Evolutionary conservation across 805 yeast species (phyloP).

Genomic region (Priceomyces fermenticarens): DNA sequence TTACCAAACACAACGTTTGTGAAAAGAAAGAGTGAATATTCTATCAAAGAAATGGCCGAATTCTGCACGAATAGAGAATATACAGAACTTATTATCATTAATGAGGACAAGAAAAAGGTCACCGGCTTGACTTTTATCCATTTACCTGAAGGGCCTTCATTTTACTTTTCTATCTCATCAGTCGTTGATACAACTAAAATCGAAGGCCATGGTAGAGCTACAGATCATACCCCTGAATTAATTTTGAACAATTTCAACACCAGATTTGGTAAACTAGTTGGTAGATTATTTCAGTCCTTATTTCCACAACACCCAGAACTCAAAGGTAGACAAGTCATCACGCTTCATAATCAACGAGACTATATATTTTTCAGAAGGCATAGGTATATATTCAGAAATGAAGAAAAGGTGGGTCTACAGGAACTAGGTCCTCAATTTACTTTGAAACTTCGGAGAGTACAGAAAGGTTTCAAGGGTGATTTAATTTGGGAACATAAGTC

Average conservation of each 20-base stretch:
- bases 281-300: constrained; percentile 83
- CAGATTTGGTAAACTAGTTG: constrained; percentile 89
- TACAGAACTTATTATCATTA: constrained; percentile 84
- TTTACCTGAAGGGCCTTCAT: constrained; percentile 93
- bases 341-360: constrained; percentile 95
- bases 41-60: constrained; percentile 82
- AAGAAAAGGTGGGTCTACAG: constrained; percentile 90
- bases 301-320: constrained; percentile 93
- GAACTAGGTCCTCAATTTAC: constrained; percentile 98
- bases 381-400: constrained; percentile 83
- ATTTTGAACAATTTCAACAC: constrained; percentile 91
- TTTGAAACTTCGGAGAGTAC: constrained; percentile 79
- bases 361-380: constrained; percentile 94
- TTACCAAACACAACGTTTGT: constrained; percentile 84
- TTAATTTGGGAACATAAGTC: constrained; percentile 95
- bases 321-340: constrained; percentile 92
- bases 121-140: constrained; percentile 92
- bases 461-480: constrained; percentile 88
- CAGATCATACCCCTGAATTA: constrained; percentile 88
- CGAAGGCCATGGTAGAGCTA: constrained; percentile 85
- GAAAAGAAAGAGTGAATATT: constrained; percentile 80
- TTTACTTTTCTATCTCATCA: constrained; percentile 82
- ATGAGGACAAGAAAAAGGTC: constrained; percentile 90
- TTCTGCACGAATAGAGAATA: constrained; percentile 78
- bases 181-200: constrained; percentile 72